These are phyloP conservation scores for Fomitopsis betulina DNA, from an alignment of 1,284 basidiomycete species.

Conservation along the genomic window DNA sequence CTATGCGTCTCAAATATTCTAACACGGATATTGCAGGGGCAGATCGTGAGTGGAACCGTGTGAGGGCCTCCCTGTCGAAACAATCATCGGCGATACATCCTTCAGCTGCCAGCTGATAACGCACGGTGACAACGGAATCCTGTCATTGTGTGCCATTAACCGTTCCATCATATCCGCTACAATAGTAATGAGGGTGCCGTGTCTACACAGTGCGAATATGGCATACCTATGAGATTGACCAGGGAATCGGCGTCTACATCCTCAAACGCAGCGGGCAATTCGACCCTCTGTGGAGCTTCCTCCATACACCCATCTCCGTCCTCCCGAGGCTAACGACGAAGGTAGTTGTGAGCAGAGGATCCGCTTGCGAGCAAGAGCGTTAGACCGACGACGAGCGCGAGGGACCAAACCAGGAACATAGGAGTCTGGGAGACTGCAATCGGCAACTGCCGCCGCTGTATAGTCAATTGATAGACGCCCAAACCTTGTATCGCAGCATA, in stretches of 20 bases:
- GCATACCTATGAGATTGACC: slow-evolving; percentile 77
- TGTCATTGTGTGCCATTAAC: slow-evolving; percentile 90
- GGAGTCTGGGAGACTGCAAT: slow-evolving; percentile 6
- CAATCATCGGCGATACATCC: slow-evolving; percentile 17
- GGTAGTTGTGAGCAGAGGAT: not conserved
- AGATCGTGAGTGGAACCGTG: slow-evolving; percentile 90
- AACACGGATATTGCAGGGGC: slow-evolving; percentile 80
- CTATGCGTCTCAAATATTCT: slow-evolving; percentile 89
- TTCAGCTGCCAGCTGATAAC: slow-evolving; percentile 29
- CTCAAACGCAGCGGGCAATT: slow-evolving; percentile 71
- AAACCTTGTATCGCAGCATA: slow-evolving; percentile 44
- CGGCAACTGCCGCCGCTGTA: slow-evolving; percentile 35
- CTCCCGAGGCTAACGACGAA: slow-evolving; percentile 5
- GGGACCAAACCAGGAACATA: not conserved
- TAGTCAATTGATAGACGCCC: slow-evolving; percentile 42
- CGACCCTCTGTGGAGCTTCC: slow-evolving; percentile 72
- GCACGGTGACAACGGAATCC: slow-evolving; percentile 79
- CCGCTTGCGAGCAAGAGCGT: not conserved
- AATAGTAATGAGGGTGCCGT: slow-evolving; percentile 3
- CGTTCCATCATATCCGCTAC: slow-evolving; percentile 92
- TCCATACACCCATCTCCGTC: slow-evolving; percentile 60
- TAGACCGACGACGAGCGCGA: not conserved
- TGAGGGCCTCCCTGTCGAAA: slow-evolving; percentile 66
- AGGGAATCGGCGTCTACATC: slow-evolving; percentile 78
- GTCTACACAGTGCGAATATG: not conserved